phyloP scores from a whole-genome alignment of 129 eudicot species.

The Lactuca saligna region DNA sequence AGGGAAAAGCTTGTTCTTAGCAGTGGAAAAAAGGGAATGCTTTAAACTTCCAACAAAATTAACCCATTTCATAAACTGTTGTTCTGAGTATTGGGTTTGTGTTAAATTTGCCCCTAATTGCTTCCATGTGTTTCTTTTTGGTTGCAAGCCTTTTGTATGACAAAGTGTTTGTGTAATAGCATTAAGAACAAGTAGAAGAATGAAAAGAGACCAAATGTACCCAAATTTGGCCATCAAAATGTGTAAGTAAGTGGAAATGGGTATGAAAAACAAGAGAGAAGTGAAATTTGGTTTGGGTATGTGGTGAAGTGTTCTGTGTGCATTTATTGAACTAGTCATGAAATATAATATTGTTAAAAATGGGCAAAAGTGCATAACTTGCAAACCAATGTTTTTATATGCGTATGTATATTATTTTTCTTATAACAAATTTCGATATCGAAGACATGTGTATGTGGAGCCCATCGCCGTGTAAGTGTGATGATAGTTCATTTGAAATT shows the following conservation, averaged over 20 bases:
- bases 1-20: slow-evolving; percentile 77
- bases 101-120: slow-evolving; percentile 62
- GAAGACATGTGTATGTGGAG: no score
- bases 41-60: slow-evolving; percentile 77
- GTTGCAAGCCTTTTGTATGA: slow-evolving; percentile 63
- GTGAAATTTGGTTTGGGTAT: slow-evolving; percentile 15
- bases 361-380: neutral
- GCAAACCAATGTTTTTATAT: neutral
- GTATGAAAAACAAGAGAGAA: slow-evolving; percentile 14
- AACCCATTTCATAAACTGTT: slow-evolving; percentile 94
- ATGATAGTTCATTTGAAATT: no score
- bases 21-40: slow-evolving; percentile 72
- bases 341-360: slow-evolving; percentile 12
- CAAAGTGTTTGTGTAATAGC: slow-evolving; percentile 31
- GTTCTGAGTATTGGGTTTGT: slow-evolving; percentile 61
- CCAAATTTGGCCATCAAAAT: slow-evolving; percentile 46
- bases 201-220: slow-evolving; percentile 31
- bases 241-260: slow-evolving; percentile 6
- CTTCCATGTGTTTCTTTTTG: slow-evolving; percentile 41
- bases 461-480: no score
- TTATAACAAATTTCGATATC: no score
- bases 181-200: slow-evolving; percentile 43
- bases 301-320: slow-evolving; percentile 28
- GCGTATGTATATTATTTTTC: no score
- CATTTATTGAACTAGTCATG: slow-evolving; percentile 23